Evolutionary conservation across 345 rosid genomes (phyloP), one percentile per base, ranked within the genome.

Genomic region (Erucastrum elatum): DNA sequence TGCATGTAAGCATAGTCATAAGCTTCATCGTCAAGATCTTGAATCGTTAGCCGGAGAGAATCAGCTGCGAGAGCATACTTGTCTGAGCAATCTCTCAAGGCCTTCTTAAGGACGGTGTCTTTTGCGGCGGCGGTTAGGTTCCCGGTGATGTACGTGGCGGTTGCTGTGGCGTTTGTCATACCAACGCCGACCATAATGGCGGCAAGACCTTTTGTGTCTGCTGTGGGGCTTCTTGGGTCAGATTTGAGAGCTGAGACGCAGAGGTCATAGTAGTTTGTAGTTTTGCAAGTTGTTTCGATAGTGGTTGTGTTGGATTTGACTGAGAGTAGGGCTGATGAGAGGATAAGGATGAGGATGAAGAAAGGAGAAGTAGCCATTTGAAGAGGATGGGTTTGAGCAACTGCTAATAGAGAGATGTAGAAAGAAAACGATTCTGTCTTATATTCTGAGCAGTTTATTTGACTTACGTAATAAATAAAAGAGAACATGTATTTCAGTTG

Each of bases 231-330:
- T 21, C 81, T 80, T 59, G 93, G 87, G 49, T 90, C 89, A 51
- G 91, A 82, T 62, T 83, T 79, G 81, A 94, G 98, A 69, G 91
- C 82, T 13, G 92, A 88, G 79, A 90, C 86, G 26, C 98, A 94
- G 17, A 90, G 88, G 73, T 82, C 79, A 74, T 87, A 89, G 89
- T 90, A 77, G 46, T 86, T 86, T 74, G 98, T 90, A 77, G 51
- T 71, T 67, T 87, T 83, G 84, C 96, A 94, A 11, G 92, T 90
- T 66, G 87, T 75, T 60, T 82, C 87, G 83, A 94, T 90, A 74
- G 82, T 75, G 61, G 60, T 66, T 8, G 79, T 39, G 70, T 80
- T 83, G n/a, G 82, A 83, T n/a, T 55, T 71, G 41, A 70, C 74
- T 31, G 69, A 67, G 17, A 31, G 4, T 39, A 51, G 39, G 33